A percentile compares a stretch with the other conserved stretches of the same genome.
phyloP scores from a whole-genome alignment of 225 moss, liverwort and hornwort species.

The Anthoceros angustus region DNA sequence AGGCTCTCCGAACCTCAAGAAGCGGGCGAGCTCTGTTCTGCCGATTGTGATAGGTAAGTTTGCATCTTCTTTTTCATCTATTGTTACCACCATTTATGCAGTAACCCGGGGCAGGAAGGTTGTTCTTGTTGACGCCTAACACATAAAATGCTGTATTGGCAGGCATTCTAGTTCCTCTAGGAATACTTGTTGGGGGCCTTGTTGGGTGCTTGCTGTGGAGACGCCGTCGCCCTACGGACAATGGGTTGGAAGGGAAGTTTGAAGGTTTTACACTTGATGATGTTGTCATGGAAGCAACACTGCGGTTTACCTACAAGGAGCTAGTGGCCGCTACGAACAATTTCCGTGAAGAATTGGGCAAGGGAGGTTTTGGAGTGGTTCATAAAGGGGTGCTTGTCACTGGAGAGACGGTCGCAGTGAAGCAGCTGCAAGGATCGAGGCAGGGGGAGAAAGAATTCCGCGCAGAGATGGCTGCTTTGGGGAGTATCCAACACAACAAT shows the following conservation, averaged over 20 bases:
- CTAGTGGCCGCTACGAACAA: conserved; percentile 30
- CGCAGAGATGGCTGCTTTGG: conserved; percentile 41
- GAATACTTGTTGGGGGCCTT: not conserved
- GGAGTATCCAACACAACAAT: conserved; percentile 44
- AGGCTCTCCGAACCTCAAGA: too few relatives aligned
- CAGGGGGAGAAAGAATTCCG: conserved; percentile 45
- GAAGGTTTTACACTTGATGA: conserved; percentile 15
- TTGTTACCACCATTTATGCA: not conserved
- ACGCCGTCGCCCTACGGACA: not conserved
- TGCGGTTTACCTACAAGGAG: conserved; percentile 33
- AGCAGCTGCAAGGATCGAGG: conserved; percentile 24
- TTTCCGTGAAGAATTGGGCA: conserved; percentile 31
- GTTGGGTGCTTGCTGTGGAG: not conserved
- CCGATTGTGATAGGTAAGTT: too few relatives aligned
- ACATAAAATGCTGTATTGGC: not conserved
- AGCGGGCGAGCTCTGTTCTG: too few relatives aligned
- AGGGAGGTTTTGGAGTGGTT: conserved; percentile 43
- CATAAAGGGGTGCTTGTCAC: conserved; percentile 26
- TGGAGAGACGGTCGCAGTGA: conserved; percentile 37
- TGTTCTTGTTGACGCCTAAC: not conserved
- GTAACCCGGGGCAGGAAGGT: not conserved
- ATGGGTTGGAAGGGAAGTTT: not conserved
- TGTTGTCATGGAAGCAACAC: conserved; percentile 18
- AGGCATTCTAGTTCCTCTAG: not conserved
- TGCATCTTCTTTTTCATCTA: not conserved